phyloP scores from a whole-genome alignment of 495 filamentous ascomycete species.

The Aspergillus incahuasiensis region DNA sequence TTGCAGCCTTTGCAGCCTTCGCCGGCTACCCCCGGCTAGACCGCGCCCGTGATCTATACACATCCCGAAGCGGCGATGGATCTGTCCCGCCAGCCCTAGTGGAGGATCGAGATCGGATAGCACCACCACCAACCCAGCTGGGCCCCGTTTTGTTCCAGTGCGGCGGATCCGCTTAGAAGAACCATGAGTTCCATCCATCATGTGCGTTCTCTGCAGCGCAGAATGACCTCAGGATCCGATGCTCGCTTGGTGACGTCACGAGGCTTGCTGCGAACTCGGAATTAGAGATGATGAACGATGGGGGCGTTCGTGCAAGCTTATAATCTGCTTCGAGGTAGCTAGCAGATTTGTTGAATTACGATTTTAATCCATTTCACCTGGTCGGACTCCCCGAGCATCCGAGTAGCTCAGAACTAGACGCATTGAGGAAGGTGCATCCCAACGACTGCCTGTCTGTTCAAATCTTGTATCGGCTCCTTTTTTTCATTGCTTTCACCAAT shows the following conservation, averaged over 20 bases:
- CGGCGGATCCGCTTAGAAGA: not conserved
- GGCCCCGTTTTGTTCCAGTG: not conserved
- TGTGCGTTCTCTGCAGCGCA: slow-evolving; percentile 3
- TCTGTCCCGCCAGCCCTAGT: not conserved
- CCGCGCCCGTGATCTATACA: not conserved
- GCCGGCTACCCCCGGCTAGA: not conserved
- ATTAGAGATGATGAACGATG: slow-evolving; percentile 2
- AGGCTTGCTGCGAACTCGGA: not conserved
- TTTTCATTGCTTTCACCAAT: not conserved
- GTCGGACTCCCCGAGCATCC: not conserved
- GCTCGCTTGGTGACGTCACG: slow-evolving; percentile 24
- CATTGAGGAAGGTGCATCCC: slow-evolving; percentile 11
- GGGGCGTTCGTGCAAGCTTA: not conserved
- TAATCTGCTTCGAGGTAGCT: not conserved
- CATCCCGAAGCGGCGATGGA: not conserved
- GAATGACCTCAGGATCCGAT: slow-evolving; percentile 21
- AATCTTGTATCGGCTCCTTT: not conserved
- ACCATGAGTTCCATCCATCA: not conserved
- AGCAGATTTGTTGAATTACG: not conserved
- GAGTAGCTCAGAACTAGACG: not conserved
- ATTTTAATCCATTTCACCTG: not conserved
- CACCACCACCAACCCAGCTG: not conserved
- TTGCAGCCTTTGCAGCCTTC: no score
- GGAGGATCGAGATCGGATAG: not conserved
- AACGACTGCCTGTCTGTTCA: not conserved